Percentiles rank a stretch among this genome's conserved stretches.
Evolutionary conservation across 176 grass and related monocot genomes (phyloP).

Genomic region (Panicum miliaceum): DNA sequence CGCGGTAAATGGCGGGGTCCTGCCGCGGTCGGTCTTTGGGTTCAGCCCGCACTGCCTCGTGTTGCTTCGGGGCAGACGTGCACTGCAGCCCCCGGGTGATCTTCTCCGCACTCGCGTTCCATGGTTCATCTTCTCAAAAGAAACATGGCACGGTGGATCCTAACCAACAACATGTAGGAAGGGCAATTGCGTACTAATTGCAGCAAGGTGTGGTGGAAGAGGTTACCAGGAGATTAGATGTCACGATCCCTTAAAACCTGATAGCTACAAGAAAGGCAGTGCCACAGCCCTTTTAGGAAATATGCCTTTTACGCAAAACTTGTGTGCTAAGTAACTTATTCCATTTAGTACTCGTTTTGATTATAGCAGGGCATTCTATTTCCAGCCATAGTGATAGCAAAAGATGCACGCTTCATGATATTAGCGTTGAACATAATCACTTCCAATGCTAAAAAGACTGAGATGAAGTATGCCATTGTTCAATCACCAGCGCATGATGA

Average conservation of each 20-base stretch:
- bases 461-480: too few species aligned
- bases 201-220: not conserved
- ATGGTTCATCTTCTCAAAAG: too few species aligned
- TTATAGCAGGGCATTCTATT: not conserved
- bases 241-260: not conserved
- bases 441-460: not conserved
- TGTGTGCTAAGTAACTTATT: constrained; percentile 11
- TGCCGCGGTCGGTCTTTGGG: too few species aligned
- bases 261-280: not conserved
- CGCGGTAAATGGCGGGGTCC: not conserved
- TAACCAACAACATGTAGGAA: not conserved
- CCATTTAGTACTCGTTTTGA: not conserved
- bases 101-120: too few species aligned
- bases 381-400: not conserved
- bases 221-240: not conserved
- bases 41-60: too few species aligned
- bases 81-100: too few species aligned
- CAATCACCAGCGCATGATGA: not conserved
- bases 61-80: too few species aligned
- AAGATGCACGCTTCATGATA: not conserved
- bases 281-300: not conserved
- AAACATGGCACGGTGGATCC: too few species aligned
- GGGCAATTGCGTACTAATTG: not conserved
- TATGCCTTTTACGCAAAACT: not conserved
- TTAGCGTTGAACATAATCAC: too few species aligned